phyloP scores from a whole-genome alignment of 192 early-diverging fungal genomes.

The Coemansia sp. region DNA sequence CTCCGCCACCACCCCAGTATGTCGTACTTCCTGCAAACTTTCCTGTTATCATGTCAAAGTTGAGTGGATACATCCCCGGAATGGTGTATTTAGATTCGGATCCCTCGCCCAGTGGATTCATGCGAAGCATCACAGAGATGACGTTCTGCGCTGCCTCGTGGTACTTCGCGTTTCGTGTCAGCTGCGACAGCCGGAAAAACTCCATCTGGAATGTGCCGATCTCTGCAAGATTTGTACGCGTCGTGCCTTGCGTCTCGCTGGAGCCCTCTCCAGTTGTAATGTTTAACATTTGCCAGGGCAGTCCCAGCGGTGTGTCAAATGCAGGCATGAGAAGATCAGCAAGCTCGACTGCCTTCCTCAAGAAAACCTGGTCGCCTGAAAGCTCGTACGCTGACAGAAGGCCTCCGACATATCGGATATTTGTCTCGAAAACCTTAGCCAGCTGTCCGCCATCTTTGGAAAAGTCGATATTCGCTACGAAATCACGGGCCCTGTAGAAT shows the following conservation, averaged over 20 bases:
- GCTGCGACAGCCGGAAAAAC: slow-evolving; percentile 81
- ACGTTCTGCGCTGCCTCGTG: slow-evolving; percentile 75
- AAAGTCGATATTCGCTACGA: slow-evolving; percentile 64
- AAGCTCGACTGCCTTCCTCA: slow-evolving; percentile 75
- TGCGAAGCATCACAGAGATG: slow-evolving; percentile 39
- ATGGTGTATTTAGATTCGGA: slow-evolving; percentile 34
- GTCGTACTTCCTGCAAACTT: slow-evolving; percentile 32
- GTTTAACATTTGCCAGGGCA: slow-evolving; percentile 76
- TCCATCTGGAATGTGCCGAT: slow-evolving; percentile 85
- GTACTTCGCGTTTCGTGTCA: slow-evolving; percentile 77
- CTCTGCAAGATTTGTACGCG: slow-evolving; percentile 63
- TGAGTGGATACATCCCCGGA: slow-evolving; percentile 40
- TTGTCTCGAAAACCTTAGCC: slow-evolving; percentile 82
- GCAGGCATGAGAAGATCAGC: slow-evolving; percentile 71
- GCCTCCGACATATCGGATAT: slow-evolving; percentile 85
- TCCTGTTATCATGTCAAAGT: slow-evolving; percentile 34
- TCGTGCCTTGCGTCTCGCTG: slow-evolving; percentile 47
- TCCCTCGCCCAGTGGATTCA: slow-evolving; percentile 20
- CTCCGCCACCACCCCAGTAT: slow-evolving; percentile 79
- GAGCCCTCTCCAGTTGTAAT: slow-evolving; percentile 58
- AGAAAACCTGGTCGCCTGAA: slow-evolving; percentile 61
- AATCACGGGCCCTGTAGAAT: slow-evolving; percentile 66
- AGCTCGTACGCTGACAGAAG: slow-evolving; percentile 80
- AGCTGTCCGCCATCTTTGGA: slow-evolving; percentile 64
- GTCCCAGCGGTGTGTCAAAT: slow-evolving; percentile 66